Base-by-base conservation (phyloP, 176 grass and related monocot genomes). In the Phragmites australis region DNA sequence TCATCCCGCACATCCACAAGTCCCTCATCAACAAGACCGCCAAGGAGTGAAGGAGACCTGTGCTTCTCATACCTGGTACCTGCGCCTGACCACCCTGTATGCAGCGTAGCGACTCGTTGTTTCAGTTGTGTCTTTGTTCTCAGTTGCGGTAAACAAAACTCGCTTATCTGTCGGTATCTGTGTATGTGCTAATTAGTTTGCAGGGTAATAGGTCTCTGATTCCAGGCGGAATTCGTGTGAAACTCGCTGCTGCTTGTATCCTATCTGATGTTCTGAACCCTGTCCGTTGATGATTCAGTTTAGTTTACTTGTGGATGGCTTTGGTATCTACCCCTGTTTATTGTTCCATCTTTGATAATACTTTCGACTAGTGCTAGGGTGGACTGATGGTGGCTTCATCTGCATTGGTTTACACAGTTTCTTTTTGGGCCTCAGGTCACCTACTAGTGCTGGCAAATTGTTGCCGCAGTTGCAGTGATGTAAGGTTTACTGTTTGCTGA, bases 1-100 rank as follows among this genome's bases (percentile, higher is more conserved):
- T 94, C 37, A 94, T 94, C 19, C 92, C 89, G 1, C 86, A 94
- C 70, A 94, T 94, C 50, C 89, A 93, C 77, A 90, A 90, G 65
- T 90, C 87, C 4, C 84, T 93, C 65, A 88, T 93, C 77, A 93
- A 93, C 85, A 93, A 93, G 67, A 79, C 88, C 46, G 84, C 85
- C 19, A 93, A 93, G 43, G 88, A 90, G 79, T 93, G 82, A 90
- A 22, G 37, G 3, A 1, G 15, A 2, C 9, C 25, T 3, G 1
- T 6, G 9, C 0, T 10, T 5, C 49, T 4, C 1, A 27, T 7
- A 14, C 3, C 13, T 8, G 0, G 31, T 37, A 14, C 53, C 12
- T 43, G 54, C 45, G 30, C 55, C 68, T 72, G 75, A 31, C 45
- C 72, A 8, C 30, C 16, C 14, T 49, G 8, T 19, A 21, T 68